These are phyloP conservation scores for Drosera spatulata DNA, from an alignment of 179 eudicot genomes.

Conservation along the genomic window DNA sequence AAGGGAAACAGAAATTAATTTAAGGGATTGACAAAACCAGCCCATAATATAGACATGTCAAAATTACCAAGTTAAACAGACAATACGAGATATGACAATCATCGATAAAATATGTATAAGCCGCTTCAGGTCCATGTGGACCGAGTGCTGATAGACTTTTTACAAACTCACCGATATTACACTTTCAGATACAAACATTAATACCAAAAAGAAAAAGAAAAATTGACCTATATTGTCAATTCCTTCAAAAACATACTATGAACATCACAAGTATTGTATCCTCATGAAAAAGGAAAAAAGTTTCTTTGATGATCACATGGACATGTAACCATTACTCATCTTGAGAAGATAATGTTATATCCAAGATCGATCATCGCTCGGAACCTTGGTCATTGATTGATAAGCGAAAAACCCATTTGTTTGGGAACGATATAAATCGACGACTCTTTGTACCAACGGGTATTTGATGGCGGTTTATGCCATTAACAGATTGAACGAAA, in stretches of 20 bases:
- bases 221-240: background rate
- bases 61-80: too few relatives aligned
- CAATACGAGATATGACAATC: background rate
- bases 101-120: slow-evolving; percentile 7
- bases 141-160: slow-evolving; percentile 18
- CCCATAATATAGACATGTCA: too few relatives aligned
- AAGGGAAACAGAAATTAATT: background rate
- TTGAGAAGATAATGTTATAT: background rate
- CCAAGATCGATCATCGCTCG: slow-evolving; percentile 15
- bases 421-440: slow-evolving; percentile 17
- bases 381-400: slow-evolving; percentile 33
- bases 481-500: background rate
- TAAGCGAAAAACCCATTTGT: slow-evolving; percentile 56
- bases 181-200: background rate
- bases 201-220: background rate
- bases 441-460: background rate
- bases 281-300: background rate
- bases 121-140: slow-evolving; percentile 32
- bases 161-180: background rate
- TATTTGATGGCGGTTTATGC: background rate
- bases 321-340: background rate
- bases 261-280: background rate
- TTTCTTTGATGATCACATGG: background rate
- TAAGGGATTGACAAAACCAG: slow-evolving; percentile 8
- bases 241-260: background rate